Evolutionary conservation across 345 rosid species (phyloP), one percentile per base, ranked within the genome.

Genomic region (Citrus hindsii): DNA sequence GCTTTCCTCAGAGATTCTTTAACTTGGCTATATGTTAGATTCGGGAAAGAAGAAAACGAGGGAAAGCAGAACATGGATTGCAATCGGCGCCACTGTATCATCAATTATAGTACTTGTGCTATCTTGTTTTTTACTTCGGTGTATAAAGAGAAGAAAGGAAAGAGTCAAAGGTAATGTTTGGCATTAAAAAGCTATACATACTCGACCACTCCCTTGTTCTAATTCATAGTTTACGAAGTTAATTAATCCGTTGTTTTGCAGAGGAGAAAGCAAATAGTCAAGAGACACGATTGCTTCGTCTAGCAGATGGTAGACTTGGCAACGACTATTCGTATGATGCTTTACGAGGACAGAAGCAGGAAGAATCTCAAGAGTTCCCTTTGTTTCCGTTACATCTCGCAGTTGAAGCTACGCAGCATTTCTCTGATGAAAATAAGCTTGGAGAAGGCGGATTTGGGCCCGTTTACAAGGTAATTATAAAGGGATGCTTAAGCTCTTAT

Each of bases 71-170:
- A 18, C 22, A 2, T 76, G 76, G 79, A 77, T 72, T 63, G 42
- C 69, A 35, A 38, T 84, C 5, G 28, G 12, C 35, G 65, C 79
- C 38, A 53, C 74, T 32, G 67, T 58, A 19, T 69, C 72, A 5
- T 37, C 69, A 10, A n/a, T 67, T 48, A 2, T 73, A 19, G 81
- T 71, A 1, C 9, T 78, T 30, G 5, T 32, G 21, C 61, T 81
- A 12, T 2, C 65, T 1, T 18, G 75, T 65, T 55, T 13, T 0
- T 63, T 19, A 67, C 18, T 70, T 37, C 74, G 61, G 55, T 6
- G 3, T 24, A 7, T 40, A 5, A 64, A 75, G 74, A 74, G 70
- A 42, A 78, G 56, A 13, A 22, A n/a, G 1, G 25, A 74, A 27
- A 10, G 63, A 32, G 62, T 75, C 61, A 72, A 10, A 51, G 1